Evolutionary conservation across 768 basidiomycete genomes (phyloP), one percentile per base, ranked within the genome.

Genomic region (Trametes punicea): DNA sequence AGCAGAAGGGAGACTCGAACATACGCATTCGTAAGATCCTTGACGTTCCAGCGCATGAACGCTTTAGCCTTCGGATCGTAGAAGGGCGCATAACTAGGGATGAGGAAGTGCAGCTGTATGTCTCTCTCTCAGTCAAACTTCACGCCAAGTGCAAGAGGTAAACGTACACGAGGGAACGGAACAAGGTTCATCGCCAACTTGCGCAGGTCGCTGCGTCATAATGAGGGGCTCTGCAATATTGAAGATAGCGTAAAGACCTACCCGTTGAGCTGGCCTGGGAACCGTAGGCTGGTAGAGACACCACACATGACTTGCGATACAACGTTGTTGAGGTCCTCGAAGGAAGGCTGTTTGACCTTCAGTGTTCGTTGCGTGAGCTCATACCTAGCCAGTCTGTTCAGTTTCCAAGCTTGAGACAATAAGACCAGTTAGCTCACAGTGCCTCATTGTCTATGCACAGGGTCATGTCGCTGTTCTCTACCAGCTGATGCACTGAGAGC

Each of bases 231-330:
- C 9, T 15, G 53, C 10, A 41, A 18, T 36, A 60, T 51, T 30
- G 65, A 10, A 7, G 49, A 34, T 23, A 7, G 21, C 16, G 13
- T 23, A 11, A 5, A 7, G 27, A 67, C 81, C 10, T 56, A 88
- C 88, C 90, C 91, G 66, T 95, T 95, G 53, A 95, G 74, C 69
- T 94, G 93, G 27, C 93, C 93, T n/a, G 93, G 91, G 78, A 95
- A 93, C 36, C 93, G 87, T 55, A 95, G 75, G 64, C 90, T 90
- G 2, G 93, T 96, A 67, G 90, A 94, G 46, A 95, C 86, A 44
- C 96, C 96, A 59, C 90, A 89, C 92, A 98, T 96, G 33, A 96
- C 93, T 67, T 85, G 86, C 1, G 93, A 80, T 46, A 97, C 84
- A 33, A 87, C 88, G 42, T 76, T 71, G 64, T 93, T 93, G 41